Base-by-base conservation (phyloP, 139 green algal genomes). In the Micractinium sp. region DNA sequence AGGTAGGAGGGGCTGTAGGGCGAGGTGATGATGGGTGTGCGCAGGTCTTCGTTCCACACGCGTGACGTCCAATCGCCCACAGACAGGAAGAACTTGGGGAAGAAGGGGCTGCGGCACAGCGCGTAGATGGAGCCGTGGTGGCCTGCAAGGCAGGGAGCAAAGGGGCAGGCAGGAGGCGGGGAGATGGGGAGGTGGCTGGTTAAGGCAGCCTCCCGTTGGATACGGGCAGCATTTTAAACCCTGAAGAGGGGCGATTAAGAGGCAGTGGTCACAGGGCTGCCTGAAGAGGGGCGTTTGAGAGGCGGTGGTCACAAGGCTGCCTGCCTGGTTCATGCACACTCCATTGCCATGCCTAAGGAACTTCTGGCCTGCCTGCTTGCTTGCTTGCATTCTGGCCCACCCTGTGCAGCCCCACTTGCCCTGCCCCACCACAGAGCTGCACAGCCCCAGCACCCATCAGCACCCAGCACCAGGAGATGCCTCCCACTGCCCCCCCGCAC, bases 11-110 rank as follows among this genome's bases (percentile, higher is more conserved):
- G 66, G 89, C 95, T 92, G 92, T 98, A 99, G 61, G 92, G 94
- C 76, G 95, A 97, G 82, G 94, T 96, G 47, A 99, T 95, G 90
- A 99, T 96, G 89, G 97, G 95, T 27, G 93, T 95, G 89, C 94
- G 94, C 81, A 99, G 88, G 93, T 99, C 97, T 88, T 99, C 97
- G 67, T 95, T 97, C 97, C 97, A 99, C 53, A 99, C 88, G 5
- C 97, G 92, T 63, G 95, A 94, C 0, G 96, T 97, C 97, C 97
- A 99, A 95, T 99, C 97, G 39, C 96, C 97, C 36, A 97, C 93
- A 63, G 91, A 95, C 39, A 99, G 87, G 91, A 99, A 99, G 93
- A 96, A 98, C 92, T 99, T 99, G 89, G 95, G 93, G 93, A 95
- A 98, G 91, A 97, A 97, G 61, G 97, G 96, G 93, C 97, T 96